Evolutionary conservation across 2,329 filamentous ascomycete genomes (phyloP), one percentile per base, ranked within the genome.

Genomic region (Colletotrichum caudatum): DNA sequence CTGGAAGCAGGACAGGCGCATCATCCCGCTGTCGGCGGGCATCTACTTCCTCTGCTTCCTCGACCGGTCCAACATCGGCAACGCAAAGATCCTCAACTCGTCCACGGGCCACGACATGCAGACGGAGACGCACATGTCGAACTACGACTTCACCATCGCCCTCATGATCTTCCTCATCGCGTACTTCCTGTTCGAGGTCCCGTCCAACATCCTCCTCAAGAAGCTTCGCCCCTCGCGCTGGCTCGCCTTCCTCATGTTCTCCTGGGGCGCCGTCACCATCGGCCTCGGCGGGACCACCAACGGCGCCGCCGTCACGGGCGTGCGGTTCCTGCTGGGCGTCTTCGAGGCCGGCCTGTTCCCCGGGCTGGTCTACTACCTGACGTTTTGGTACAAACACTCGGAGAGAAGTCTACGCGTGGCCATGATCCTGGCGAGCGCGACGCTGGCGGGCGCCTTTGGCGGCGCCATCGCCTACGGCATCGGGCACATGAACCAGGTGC

Each of bases 41-140:
- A 91, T 93, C 62, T 92, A 92, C 78, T 84, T 93, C 57, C 84
- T 93, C 29, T 91, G 89, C 79, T 92, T 91, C 77, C 85, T 93
- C 33, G 91, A 93, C 79, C 84, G 89, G 54, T 87, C 89, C 66
- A 93, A 93, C 78, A 92, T 93, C 69, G 90, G 90, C 76, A 92
- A 92, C 77, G 90, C 90, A 53, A 90, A 89, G 79, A 88, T 92
- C 35, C 83, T 93, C 73, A 92, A 93, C 77, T 81, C 85, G 26
- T 83, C 87, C 14, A 87, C 86, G 0, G 78, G 84, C 56, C 82
- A 93, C 78, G 90, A 92, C 80, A 85, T 93, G 74, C 85, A 92
- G 46, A 83, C 84, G 23, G 86, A 89, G 76, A 90, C 90, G 1
- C 75, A 84, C 73, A 91, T 92, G 87, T 88, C 87, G 1, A 84